These are phyloP conservation scores for Mortierella antarctica DNA, from an alignment of 192 early-diverging fungal genomes.

Conservation along the genomic window DNA sequence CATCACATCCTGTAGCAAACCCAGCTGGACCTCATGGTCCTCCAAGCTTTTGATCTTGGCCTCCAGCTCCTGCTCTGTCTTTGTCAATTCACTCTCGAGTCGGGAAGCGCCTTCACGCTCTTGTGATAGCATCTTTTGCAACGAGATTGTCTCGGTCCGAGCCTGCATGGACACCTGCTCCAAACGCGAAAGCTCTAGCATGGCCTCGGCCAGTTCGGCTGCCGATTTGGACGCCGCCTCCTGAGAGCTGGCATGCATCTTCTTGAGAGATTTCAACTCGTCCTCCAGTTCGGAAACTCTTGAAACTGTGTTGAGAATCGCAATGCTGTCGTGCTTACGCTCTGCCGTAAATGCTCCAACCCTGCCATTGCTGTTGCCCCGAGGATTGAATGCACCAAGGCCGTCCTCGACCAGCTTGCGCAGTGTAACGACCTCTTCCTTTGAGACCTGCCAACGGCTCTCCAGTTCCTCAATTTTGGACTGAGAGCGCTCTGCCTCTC, in stretches of 20 bases:
- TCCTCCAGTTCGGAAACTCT: conserved; percentile 52
- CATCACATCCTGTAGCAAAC: conserved; percentile 64
- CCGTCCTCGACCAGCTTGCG: conserved; percentile 57
- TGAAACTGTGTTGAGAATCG: conserved; percentile 40
- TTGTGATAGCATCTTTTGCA: conserved; percentile 58
- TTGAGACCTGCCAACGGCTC: conserved; percentile 37
- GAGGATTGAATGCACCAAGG: conserved; percentile 47
- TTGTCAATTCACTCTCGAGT: conserved; percentile 40
- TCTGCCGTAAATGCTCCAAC: neutral
- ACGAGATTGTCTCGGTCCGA: conserved; percentile 52
- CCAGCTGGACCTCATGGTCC: conserved; percentile 62
- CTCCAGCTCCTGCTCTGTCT: conserved; percentile 54
- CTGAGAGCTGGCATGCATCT: conserved; percentile 32
- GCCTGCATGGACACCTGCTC: conserved; percentile 60
- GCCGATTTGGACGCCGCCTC: conserved; percentile 33
- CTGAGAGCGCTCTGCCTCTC: conserved; percentile 50
- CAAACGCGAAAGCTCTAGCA: conserved; percentile 57
- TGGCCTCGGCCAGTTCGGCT: conserved; percentile 53
- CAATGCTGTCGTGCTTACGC: conserved; percentile 48
- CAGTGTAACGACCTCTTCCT: conserved; percentile 54
- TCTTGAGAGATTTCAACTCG: conserved; percentile 51
- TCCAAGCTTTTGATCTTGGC: conserved; percentile 58
- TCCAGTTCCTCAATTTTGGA: conserved; percentile 57
- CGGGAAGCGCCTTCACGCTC: conserved; percentile 53
- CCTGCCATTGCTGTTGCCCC: neutral